phyloP scores from a whole-genome alignment of 2,329 filamentous ascomycete species.

The Basipetospora chlamydospora region DNA sequence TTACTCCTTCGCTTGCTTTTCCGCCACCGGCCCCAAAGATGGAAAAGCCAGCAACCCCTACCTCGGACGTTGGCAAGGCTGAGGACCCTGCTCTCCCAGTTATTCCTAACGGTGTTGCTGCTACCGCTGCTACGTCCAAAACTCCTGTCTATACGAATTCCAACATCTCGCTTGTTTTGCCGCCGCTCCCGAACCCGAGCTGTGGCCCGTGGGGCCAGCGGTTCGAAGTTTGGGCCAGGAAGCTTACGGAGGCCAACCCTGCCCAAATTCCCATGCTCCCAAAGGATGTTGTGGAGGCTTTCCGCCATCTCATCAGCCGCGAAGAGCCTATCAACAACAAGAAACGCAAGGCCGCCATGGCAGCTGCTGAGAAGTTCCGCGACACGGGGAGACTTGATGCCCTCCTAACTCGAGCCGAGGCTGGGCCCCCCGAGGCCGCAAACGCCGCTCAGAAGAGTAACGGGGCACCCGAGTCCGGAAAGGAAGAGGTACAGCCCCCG shows the following conservation, averaged over 20 bases:
- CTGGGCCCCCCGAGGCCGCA: not conserved
- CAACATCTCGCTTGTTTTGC: conserved; percentile 1
- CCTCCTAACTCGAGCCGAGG: too few species aligned
- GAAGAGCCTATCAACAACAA: conserved; percentile 2
- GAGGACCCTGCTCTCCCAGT: too few species aligned
- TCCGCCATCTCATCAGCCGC: conserved; percentile 2
- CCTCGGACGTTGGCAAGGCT: too few species aligned
- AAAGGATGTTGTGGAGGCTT: conserved; percentile 2
- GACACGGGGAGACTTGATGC: too few species aligned
- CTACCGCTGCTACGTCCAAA: too few species aligned
- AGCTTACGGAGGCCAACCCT: not conserved
- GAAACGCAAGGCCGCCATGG: conserved; percentile 3
- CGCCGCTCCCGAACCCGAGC: not conserved
- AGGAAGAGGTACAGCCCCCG: too few species aligned
- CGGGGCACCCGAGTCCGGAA: too few species aligned
- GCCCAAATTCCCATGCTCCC: not conserved
- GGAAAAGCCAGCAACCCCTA: not conserved
- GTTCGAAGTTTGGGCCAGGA: conserved; percentile 2
- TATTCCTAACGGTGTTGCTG: too few species aligned
- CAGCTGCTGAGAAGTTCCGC: conserved; percentile 2
- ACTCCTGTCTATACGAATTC: not conserved
- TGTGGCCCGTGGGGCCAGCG: not conserved
- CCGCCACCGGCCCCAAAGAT: not conserved
- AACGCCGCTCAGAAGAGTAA: too few species aligned
- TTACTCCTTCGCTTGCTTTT: not conserved